Conservation (phyloP, 2,329 filamentous ascomycete species). For the Trichophaea hybrida region DNA sequence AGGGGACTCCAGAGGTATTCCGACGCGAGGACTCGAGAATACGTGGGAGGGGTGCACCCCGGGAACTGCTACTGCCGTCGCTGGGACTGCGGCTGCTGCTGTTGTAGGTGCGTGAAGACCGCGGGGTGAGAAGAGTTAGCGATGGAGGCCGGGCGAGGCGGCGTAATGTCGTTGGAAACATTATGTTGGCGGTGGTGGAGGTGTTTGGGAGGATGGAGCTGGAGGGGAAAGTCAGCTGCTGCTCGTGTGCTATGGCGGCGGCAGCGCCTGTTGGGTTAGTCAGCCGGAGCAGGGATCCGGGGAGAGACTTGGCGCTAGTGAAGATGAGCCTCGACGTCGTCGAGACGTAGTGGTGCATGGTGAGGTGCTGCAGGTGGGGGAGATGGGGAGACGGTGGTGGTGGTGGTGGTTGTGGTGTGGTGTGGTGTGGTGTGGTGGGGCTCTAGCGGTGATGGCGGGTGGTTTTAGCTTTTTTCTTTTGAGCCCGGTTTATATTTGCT, state of each 20-base stretch:
- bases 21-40: no score
- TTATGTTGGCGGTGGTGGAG: neutral
- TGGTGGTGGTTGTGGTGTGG: neutral
- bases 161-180: neutral
- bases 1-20: conserved; percentile 5
- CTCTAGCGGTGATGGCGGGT: neutral
- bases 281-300: neutral
- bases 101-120: neutral
- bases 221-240: neutral
- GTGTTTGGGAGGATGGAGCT: neutral
- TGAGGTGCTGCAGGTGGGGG: neutral
- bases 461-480: neutral
- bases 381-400: neutral
- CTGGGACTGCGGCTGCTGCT: neutral
- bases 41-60: neutral
- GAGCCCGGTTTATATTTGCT: neutral
- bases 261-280: neutral
- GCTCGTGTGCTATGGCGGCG: neutral
- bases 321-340: neutral
- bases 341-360: neutral
- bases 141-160: neutral
- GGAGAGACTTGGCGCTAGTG: neutral
- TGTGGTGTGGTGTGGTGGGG: neutral
- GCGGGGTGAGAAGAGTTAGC: neutral
- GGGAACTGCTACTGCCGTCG: neutral